Conservation (phyloP, 2,329 filamentous ascomycete genomes). For the Trichoderma hamatum region DNA sequence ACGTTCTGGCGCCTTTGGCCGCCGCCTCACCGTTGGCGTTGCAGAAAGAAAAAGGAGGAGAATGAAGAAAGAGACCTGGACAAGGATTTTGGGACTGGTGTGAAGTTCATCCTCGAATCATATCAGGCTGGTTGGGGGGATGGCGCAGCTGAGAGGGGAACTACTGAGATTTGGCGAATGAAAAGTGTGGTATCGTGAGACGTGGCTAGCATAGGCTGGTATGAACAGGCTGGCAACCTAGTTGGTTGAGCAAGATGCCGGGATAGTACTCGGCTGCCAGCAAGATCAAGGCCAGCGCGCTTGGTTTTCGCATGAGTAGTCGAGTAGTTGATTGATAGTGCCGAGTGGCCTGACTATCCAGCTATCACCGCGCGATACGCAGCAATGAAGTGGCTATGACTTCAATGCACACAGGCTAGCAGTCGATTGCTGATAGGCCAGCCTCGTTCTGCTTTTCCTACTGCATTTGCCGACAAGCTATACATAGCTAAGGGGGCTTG, state of each 20-base stretch:
- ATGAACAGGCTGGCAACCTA: background rate
- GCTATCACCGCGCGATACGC: background rate
- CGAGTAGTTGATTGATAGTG: background rate
- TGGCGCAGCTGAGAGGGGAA: background rate
- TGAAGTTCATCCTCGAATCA: background rate
- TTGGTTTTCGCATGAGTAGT: background rate
- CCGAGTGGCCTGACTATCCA: background rate
- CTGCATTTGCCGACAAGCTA: background rate
- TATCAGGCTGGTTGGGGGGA: background rate
- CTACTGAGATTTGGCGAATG: background rate
- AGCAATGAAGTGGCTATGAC: background rate
- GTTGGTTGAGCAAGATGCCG: background rate
- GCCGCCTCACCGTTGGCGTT: background rate
- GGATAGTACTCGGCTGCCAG: background rate
- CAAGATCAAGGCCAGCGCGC: background rate
- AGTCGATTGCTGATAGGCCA: background rate
- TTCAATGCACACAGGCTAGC: background rate
- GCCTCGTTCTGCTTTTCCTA: background rate
- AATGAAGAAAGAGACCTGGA: background rate
- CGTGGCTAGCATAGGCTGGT: background rate
- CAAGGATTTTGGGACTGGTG: background rate
- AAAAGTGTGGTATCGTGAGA: background rate
- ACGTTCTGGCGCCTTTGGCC: background rate
- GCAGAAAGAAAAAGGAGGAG: background rate
- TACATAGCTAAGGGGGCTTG: background rate